Evolutionary conservation across 2,329 filamentous ascomycete species (phyloP), one percentile per base, ranked within the genome.

Genomic region (Xylaria digitata): DNA sequence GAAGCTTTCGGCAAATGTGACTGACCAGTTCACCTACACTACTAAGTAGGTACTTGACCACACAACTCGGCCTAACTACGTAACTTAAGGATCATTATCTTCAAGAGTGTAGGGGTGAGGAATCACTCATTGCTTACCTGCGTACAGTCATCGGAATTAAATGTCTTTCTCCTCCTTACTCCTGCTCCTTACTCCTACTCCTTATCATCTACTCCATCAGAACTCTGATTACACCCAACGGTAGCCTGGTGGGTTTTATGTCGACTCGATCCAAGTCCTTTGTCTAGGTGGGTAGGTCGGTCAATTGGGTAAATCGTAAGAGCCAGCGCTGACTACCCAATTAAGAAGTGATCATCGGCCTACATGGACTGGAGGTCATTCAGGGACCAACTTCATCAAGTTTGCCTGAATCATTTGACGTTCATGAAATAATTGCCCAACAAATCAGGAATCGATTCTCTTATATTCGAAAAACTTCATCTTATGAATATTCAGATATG

Each of bases 1-100:
- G 58, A 65, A 48, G 66, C 66, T 68, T 59, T 74, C 72, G 72
- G 72, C 73, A 74, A 69, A 73, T 73, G 65, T 68, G 54, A 66
- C 62, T 46, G 43, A 34, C 37, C 37, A 37, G 34, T 15, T 53
- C 66, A 42, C 2, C n/a, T 21, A 26, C 34, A 52, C 40, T 66
- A 67, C n/a, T n/a, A n/a, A n/a, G n/a, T n/a, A n/a, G n/a, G n/a
- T n/a, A n/a, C 26, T 26, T 3, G 3, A 26, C 26, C 3, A 26
- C 26, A 26, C 26, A 26, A 26, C 26, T 26, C 26, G 26, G 26
- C 26, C 26, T 26, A 26, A 26, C 26, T 26, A 26, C 26, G 26
- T 26, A 26, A 26, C 26, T 26, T 26, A 26, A 26, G 3, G 26
- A 26, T 26, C 26, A 26, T 26, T 70, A 64, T 66, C 65, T 50